Percentiles rank a stretch among this genome's conserved stretches.
Evolutionary conservation across 257 asterid species (phyloP).

Genomic region (Solanum chaucha): DNA sequence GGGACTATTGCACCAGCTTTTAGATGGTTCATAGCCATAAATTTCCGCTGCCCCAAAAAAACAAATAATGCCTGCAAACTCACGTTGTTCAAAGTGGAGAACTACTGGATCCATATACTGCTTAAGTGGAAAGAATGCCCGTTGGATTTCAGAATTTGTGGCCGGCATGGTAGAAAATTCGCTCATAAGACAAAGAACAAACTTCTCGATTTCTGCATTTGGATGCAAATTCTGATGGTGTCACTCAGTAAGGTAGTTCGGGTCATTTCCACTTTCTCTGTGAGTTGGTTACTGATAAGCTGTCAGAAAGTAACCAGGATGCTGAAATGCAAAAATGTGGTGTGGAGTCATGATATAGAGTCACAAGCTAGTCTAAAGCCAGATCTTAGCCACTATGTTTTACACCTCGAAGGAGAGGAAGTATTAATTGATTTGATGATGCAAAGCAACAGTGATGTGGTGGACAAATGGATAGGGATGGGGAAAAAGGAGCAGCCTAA

Average conservation of each 20-base stretch:
- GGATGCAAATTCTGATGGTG: slow-evolving; percentile 45
- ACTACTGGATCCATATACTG: slow-evolving; percentile 49
- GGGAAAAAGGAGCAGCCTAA: slow-evolving; percentile 60
- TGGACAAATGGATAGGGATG: slow-evolving; percentile 47
- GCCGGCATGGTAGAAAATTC: slow-evolving; percentile 28
- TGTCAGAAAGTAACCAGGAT: slow-evolving; percentile 16
- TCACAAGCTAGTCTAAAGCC: slow-evolving; percentile 12
- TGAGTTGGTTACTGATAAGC: slow-evolving; percentile 20
- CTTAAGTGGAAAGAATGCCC: slow-evolving; percentile 39
- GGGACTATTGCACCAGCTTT: slow-evolving; percentile 70
- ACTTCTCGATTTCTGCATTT: slow-evolving; percentile 33
- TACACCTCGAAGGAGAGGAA: slow-evolving; percentile 85
- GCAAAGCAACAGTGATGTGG: slow-evolving; percentile 38
- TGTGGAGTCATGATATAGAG: slow-evolving; percentile 13
- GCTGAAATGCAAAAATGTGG: slow-evolving; percentile 17
- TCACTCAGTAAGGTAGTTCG: slow-evolving; percentile 50
- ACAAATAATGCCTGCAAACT: slow-evolving; percentile 3
- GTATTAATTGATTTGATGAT: slow-evolving; percentile 49
- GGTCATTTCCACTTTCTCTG: slow-evolving; percentile 34
- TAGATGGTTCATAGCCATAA: slow-evolving; percentile 55
- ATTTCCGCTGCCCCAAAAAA: slow-evolving; percentile 47
- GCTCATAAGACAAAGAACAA: slow-evolving; percentile 27
- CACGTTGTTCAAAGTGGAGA: slow-evolving; percentile 31
- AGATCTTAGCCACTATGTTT: slow-evolving; percentile 47
- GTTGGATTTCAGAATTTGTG: slow-evolving; percentile 24